These are phyloP conservation scores for Mucor indicus DNA, from an alignment of 371 early-diverging fungal genomes.

Conservation along the genomic window DNA sequence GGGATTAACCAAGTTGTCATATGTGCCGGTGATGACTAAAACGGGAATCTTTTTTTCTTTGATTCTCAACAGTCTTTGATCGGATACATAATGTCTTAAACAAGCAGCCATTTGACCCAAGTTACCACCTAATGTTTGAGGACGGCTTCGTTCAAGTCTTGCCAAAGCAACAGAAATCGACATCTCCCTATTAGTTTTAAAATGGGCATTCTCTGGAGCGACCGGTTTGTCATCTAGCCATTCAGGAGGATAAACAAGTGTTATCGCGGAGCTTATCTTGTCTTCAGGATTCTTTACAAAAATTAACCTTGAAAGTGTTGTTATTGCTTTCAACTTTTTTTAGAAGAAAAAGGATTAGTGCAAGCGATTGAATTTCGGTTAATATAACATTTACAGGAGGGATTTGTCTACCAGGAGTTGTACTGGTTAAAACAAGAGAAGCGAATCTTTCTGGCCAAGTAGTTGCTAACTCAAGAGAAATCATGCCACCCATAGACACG, in stretches of 20 bases:
- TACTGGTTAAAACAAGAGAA: conserved; percentile 28
- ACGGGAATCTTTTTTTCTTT: conserved; percentile 9
- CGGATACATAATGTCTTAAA: conserved; percentile 25
- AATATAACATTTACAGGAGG: conserved; percentile 20
- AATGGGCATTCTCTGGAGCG: conserved; percentile 1
- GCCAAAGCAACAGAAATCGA: conserved; percentile 4
- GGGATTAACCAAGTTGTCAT: conserved; percentile 22
- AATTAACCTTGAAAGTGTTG: conserved; percentile 11
- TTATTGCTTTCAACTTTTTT: conserved; percentile 16
- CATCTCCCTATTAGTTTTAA: conserved; percentile 23
- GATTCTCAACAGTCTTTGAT: conserved; percentile 15
- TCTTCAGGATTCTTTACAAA: conserved; percentile 13
- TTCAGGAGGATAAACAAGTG: conserved; percentile 19
- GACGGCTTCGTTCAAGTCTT: conserved; percentile 16
- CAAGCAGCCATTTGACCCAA: conserved; percentile 23
- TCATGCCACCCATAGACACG: conserved; percentile 74
- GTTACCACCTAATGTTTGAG: conserved; percentile 21
- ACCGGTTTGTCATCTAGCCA: conserved; percentile 20
- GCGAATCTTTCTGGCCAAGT: conserved; percentile 21
- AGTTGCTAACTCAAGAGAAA: conserved; percentile 51
- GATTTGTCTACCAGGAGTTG: conserved; percentile 23
- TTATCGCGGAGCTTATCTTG: conserved; percentile 6
- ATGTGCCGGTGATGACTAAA: conserved; percentile 26
- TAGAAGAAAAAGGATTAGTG: no score
- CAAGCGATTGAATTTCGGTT: not conserved